phyloP scores from a whole-genome alignment of 352 stramenopile species.

The Phytophthora sojae region DNA sequence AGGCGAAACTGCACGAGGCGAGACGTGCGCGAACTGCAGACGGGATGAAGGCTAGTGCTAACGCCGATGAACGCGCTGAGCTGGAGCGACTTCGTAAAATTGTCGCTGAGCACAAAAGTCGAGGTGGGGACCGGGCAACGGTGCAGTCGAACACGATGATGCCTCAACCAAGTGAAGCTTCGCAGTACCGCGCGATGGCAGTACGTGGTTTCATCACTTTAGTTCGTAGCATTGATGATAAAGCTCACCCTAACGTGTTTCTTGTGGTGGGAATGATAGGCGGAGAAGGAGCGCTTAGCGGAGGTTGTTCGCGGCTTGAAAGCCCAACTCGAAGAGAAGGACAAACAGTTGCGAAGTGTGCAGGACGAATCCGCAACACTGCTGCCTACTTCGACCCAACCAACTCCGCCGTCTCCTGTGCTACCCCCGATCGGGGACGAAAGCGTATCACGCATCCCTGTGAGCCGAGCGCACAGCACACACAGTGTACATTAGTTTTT shows the following conservation, averaged over 20 bases:
- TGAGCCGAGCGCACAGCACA: constrained; percentile 15
- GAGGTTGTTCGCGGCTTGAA: constrained; percentile 64
- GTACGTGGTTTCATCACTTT: constrained; percentile 34
- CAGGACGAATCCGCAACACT: constrained; percentile 3
- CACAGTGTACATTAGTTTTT: background rate
- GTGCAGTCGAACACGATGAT: constrained; percentile 31
- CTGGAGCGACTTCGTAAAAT: constrained; percentile 55
- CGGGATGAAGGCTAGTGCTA: constrained; percentile 24
- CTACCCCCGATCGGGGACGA: constrained; percentile 32
- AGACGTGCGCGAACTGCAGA: constrained; percentile 80
- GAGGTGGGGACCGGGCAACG: constrained; percentile 19
- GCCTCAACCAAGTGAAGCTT: constrained; percentile 51
- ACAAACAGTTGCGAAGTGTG: constrained; percentile 47
- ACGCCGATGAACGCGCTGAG: constrained; percentile 53
- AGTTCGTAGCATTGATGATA: background rate
- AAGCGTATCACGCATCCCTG: constrained; percentile 42
- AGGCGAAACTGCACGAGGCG: constrained; percentile 55
- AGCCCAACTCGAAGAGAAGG: constrained; percentile 67
- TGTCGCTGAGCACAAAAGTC: constrained; percentile 37
- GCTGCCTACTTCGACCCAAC: background rate
- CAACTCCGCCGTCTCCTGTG: constrained; percentile 9
- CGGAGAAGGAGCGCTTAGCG: constrained; percentile 71
- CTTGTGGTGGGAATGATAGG: constrained; percentile 29
- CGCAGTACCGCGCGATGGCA: constrained; percentile 61
- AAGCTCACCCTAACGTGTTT: background rate